Base-by-base conservation (phyloP, 192 early-diverging fungal species). In the Coemansia guatemalensis region DNA sequence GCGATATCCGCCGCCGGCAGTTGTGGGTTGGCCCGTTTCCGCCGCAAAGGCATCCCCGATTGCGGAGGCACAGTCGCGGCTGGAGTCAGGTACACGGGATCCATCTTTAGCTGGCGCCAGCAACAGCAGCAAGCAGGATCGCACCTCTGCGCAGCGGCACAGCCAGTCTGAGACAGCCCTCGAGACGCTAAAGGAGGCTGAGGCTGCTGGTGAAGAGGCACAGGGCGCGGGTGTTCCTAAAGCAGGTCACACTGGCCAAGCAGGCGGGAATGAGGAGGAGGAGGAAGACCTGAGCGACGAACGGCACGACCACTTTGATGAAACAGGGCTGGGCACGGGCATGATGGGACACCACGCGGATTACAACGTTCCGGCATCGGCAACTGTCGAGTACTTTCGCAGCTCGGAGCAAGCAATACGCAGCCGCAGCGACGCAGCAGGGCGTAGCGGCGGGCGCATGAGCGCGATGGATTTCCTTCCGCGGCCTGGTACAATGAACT, bases 91-190 rank as follows among this genome's bases (percentile, higher is more conserved):
- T 14, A 29, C 32, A 2, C 56, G 56, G 24, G 35, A 57, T 18
- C 41, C 48, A 8, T 17, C 60, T 20, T 33, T 11, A 20, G 54
- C 35, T 2, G 8, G 22, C 56, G 27, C 29, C 11, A 24, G 50
- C 21, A 41, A 23, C 5, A 26, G 30, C 9, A 53, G 49, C 9
- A 47, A 53, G 6, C 61, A 30, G 53, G 51, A 24, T 2, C 66
- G 66, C 3, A 21, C 54, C 23, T 69, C 75, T 0, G 60, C 23
- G 9, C 70, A 78, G 67, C 75, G 75, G 17, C 66, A 68, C 70
- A 78, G 75, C 70, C 75, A 78, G 66, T 78, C 75, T 0, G 75
- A 78, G 60, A 73, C 75, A 4, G 75, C 75, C 1, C 71, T 78
- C 17, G 75, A 78, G 67, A 68, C 75, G 17, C 58, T 78, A 5